Evolutionary conservation across 345 rosid species (phyloP), one percentile per base, ranked within the genome.

Genomic region (Nasturtium officinale): DNA sequence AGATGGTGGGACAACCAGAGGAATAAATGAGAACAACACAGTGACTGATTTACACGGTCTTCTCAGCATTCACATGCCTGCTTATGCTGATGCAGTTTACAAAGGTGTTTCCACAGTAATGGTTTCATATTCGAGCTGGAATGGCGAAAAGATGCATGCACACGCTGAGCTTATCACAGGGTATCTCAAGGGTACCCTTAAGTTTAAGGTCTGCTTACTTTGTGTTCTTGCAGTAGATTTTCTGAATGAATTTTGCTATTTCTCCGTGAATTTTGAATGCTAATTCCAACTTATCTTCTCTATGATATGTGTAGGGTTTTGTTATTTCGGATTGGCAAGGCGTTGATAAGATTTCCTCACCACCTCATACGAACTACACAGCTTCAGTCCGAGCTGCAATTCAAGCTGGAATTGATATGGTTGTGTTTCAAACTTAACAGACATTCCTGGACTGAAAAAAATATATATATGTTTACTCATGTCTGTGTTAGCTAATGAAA

Each of bases 271-370:
- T 6, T 20, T 40, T 43, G 26, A 50, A 55, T 72, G 63, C 67
- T 78, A 48, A 72, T 30, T 63, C 52, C 9, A 17, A 3, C 17
- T 66, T 63, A 33, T 59, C 37, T 23, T 51, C 42, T 67, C 66
- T 61, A 69, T 81, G 70, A 67, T 75, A 11, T 23, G 72, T 77
- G 73, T 84, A 95, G 97, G 96, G 99, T 63, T 91, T 95, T 78
- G 93, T 91, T 57, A 91, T 90, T 61, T 90, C 99, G 17, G 98
- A 94, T 81, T 94, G 99, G 97, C 80, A 90, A 78, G 97, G 99
- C 9, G 79, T 95, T 72, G 96, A 95, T 69, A 86, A 87, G 75
- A 87, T 95, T 67, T 89, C 99, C 38, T 69, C 87, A 38, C 93
- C 96, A 28, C 87, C 91, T 5, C 89, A 87, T 75, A 73, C 78